Conservation (phyloP, 345 rosid species). For the Anacardium occidentale region DNA sequence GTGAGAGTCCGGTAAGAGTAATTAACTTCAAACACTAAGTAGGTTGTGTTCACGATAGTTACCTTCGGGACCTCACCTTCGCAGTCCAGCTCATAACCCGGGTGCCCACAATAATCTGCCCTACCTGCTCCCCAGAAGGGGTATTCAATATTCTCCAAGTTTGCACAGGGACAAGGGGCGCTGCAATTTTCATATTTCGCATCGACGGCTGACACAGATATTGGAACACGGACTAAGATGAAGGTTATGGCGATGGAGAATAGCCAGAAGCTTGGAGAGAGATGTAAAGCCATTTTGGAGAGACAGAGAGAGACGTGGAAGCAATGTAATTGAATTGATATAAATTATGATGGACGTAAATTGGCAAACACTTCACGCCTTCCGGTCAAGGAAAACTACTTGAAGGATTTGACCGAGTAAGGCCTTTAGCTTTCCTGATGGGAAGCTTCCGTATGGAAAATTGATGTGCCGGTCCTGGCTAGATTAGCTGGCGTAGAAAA, state of each 20-base stretch:
- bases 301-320: not conserved
- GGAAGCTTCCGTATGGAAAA: too few relatives aligned
- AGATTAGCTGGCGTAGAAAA: too few relatives aligned
- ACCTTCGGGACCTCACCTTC: not conserved
- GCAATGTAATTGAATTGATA: too few relatives aligned
- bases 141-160: conserved; percentile 8
- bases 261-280: not conserved
- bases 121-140: conserved; percentile 38
- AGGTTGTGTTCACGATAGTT: not conserved
- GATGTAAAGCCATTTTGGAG: conserved; percentile 11
- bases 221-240: not conserved
- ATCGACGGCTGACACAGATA: not conserved
- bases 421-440: too few relatives aligned
- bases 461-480: too few relatives aligned
- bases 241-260: not conserved
- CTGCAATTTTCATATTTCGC: conserved; percentile 20
- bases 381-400: too few relatives aligned
- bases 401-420: too few relatives aligned
- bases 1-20: not conserved
- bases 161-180: conserved; percentile 23
- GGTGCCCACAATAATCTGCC: conserved; percentile 13
- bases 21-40: not conserved
- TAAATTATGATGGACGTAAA: too few relatives aligned
- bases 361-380: too few relatives aligned
- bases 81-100: not conserved